Evolutionary conservation across 768 basidiomycete species (phyloP).

Genomic region (Russula sp.): DNA sequence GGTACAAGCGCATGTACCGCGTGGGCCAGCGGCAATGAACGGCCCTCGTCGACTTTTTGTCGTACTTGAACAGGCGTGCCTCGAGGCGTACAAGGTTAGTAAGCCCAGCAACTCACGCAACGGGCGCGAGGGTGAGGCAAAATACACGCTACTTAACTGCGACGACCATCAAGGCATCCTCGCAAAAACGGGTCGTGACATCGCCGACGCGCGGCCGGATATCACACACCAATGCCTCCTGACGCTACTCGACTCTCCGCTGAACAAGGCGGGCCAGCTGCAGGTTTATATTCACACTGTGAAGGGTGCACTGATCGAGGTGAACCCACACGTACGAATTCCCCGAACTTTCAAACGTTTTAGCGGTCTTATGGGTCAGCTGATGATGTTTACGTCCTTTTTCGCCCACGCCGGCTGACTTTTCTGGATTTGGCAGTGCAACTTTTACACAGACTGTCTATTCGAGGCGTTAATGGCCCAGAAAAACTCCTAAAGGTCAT

Average conservation of each 20-base stretch:
- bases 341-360: slow-evolving; percentile 99
- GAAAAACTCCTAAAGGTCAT: slow-evolving; percentile 97
- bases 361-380: slow-evolving; percentile 93
- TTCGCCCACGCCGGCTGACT: slow-evolving; percentile 1
- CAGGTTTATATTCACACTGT: slow-evolving; percentile 99
- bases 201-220: slow-evolving; percentile 98
- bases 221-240: slow-evolving; percentile 99
- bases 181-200: slow-evolving; percentile 96
- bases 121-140: slow-evolving; percentile 69
- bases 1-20: slow-evolving; percentile 73
- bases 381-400: not conserved
- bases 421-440: slow-evolving; percentile 58
- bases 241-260: slow-evolving; percentile 92
- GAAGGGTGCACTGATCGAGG: slow-evolving; percentile 93
- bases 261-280: slow-evolving; percentile 94
- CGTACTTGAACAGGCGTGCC: slow-evolving; percentile 88
- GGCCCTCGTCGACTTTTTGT: slow-evolving; percentile 77
- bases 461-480: slow-evolving; percentile 92
- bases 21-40: slow-evolving; percentile 46
- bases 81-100: slow-evolving; percentile 90
- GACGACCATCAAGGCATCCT: slow-evolving; percentile 99
- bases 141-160: slow-evolving; percentile 95
- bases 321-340: slow-evolving; percentile 96
- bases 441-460: slow-evolving; percentile 92
- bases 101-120: slow-evolving; percentile 52